These are phyloP conservation scores for Thielaviopsis cerberus DNA, from an alignment of 2,329 filamentous ascomycete genomes.

Conservation along the genomic window DNA sequence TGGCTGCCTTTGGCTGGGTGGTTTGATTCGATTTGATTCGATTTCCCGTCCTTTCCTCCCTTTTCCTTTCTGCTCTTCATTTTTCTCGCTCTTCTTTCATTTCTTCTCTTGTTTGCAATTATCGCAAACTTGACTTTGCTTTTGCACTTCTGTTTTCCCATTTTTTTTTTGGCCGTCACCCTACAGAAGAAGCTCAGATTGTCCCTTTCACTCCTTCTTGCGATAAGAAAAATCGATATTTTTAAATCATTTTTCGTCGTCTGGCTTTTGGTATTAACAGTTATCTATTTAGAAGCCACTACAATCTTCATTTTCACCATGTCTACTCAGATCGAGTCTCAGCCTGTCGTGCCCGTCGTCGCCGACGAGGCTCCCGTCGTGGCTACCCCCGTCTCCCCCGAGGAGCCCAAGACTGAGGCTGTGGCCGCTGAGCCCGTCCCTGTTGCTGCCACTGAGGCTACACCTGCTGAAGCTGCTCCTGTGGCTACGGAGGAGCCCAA, in stretches of 20 bases:
- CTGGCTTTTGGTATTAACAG: background rate
- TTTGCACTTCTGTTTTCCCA: background rate
- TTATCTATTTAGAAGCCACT: background rate
- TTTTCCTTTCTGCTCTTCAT: background rate
- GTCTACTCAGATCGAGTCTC: constrained; percentile 1
- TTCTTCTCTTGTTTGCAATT: background rate
- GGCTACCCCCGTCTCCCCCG: background rate
- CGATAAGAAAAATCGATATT: background rate
- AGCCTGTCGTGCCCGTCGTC: background rate
- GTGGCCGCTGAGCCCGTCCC: no score
- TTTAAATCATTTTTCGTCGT: background rate
- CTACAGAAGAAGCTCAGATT: background rate
- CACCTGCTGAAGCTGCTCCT: background rate
- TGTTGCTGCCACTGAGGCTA: background rate
- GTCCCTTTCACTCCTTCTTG: background rate
- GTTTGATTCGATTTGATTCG: background rate
- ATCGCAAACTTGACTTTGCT: background rate
- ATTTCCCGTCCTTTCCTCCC: background rate
- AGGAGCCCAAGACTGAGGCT: background rate
- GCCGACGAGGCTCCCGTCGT: background rate
- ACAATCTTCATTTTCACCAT: background rate
- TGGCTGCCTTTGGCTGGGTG: background rate
- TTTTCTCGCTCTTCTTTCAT: no score
- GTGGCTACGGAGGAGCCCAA: no score
- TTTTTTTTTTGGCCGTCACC: background rate